Evolutionary conservation across 345 rosid species (phyloP), one percentile per base, ranked within the genome.

Genomic region (Citrus australasica): DNA sequence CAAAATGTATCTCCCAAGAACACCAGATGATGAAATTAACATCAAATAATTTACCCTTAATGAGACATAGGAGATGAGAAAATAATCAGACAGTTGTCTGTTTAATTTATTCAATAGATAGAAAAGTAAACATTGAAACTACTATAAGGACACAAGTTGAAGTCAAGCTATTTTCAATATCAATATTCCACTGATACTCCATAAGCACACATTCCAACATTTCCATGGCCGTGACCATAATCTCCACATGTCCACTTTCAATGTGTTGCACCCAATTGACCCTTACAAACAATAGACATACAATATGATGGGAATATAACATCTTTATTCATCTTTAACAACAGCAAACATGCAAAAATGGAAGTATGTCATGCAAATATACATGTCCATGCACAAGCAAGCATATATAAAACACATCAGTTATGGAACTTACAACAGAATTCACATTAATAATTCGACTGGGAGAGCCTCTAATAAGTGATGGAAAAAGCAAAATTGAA

Each of bases 381-480:
- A 40, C 22, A 9, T 17, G 9, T 7, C 13, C 9, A 73, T 59
- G 25, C 56, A 25, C 30, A 60, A 7, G 13, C 67, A 64, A 5
- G n/a, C 33, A 62, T 3, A 48, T 3, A 21, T 10, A 53, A 53
- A 53, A 66, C 42, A 73, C 17, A 73, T 51, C 30, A 71, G 78
- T 14, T 22, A 73, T n/a, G 63, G 63, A 80, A 86, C 99, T 96
- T 89, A 96, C 99, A 84, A 96, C 88, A 71, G 99, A 96, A 84
- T 96, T 96, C 79, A 94, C 94, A 82, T 96, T 96, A 69, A 96
- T 83, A 80, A 94, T 89, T 77, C 98, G 92, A 86, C 99, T 90
- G 25, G 98, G 98, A 87, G 97, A 91, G 59, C 98, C 99, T 80
- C 88, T 92, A 81, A 96, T 82, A 60, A 94, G 92, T 24, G 99